These are phyloP conservation scores for Chlorella variabilis DNA, from an alignment of 163 green algal genomes.

Conservation along the genomic window DNA sequence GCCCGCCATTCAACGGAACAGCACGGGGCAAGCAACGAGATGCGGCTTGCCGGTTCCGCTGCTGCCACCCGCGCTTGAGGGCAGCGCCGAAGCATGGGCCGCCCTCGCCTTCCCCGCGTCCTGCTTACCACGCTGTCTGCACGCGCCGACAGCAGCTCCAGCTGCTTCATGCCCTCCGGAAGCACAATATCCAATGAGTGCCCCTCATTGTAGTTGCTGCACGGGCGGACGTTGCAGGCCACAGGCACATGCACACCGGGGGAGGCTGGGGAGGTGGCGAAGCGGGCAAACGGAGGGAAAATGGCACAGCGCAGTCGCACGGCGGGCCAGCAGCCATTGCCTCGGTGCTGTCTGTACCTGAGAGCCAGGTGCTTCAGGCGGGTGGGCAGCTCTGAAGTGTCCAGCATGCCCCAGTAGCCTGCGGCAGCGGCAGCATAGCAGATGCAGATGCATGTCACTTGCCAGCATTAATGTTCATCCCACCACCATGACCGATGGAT, in stretches of 20 bases:
- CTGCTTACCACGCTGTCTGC: constrained; percentile 21
- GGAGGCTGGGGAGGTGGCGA: not conserved
- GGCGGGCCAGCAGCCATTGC: too few relatives aligned
- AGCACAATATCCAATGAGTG: not conserved
- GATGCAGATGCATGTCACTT: too few relatives aligned
- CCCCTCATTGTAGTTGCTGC: constrained; percentile 26
- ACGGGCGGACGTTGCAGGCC: too few relatives aligned
- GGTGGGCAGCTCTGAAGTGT: constrained; percentile 1
- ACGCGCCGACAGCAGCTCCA: constrained; percentile 31
- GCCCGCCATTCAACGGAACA: not conserved
- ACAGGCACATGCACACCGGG: not conserved
- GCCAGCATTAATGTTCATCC: too few relatives aligned
- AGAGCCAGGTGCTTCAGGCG: constrained; percentile 30
- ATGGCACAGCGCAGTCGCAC: not conserved
- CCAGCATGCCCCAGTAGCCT: constrained; percentile 25
- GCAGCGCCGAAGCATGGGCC: too few relatives aligned
- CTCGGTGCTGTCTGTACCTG: not conserved
- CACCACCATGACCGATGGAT: too few relatives aligned
- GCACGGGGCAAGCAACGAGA: too few relatives aligned
- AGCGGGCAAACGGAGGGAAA: not conserved
- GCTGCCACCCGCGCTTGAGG: too few relatives aligned
- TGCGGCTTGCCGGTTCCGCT: too few relatives aligned
- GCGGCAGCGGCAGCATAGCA: not conserved
- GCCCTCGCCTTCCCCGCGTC: not conserved
- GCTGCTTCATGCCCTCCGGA: constrained; percentile 13